Base-by-base conservation (phyloP, 148 eudicot species). In the Dianthus caryophyllus region DNA sequence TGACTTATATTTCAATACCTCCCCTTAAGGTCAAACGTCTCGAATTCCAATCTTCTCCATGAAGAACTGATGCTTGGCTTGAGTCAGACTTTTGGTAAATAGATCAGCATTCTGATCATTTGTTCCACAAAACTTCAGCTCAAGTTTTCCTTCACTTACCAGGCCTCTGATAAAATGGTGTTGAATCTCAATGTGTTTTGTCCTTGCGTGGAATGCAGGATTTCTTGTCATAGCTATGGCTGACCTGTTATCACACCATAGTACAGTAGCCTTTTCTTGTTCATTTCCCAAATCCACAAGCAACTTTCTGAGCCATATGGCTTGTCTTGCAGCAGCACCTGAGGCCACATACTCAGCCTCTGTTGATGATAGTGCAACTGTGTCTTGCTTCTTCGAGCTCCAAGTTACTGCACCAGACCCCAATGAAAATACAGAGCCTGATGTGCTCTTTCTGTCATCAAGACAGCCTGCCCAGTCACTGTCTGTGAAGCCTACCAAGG, bases 381-480 rank as follows among this genome's bases (percentile, higher is more conserved):
- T n/a, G n/a, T n/a, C n/a, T n/a, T n/a, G n/a, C n/a, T n/a, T n/a
- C n/a, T n/a, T n/a, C n/a, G n/a, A n/a, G n/a, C n/a, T n/a, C n/a
- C n/a, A n/a, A n/a, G n/a, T n/a, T n/a, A n/a, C n/a, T n/a, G n/a
- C n/a, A n/a, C n/a, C n/a, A n/a, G n/a, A n/a, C n/a, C n/a, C n/a
- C 67, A 25, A 55, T 64, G 2, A 26, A 68, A 0, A 41, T 39
- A 9, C 53, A 68, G 1, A 48, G 15, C n/a, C n/a, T n/a, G n/a
- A n/a, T n/a, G n/a, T n/a, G n/a, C n/a, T n/a, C n/a, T n/a, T n/a
- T n/a, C n/a, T 12, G 57, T 68, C 72, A 43, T 68, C 64, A 5
- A 56, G 7, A 68, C 72, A n/a, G n/a, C n/a, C n/a, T 22, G 41
- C 64, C 64, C 72, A 41, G 57, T 56, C 72, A 57, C 64, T 68